phyloP scores from a whole-genome alignment of 2,329 filamentous ascomycete genomes.

The Fonsecaea erecta region DNA sequence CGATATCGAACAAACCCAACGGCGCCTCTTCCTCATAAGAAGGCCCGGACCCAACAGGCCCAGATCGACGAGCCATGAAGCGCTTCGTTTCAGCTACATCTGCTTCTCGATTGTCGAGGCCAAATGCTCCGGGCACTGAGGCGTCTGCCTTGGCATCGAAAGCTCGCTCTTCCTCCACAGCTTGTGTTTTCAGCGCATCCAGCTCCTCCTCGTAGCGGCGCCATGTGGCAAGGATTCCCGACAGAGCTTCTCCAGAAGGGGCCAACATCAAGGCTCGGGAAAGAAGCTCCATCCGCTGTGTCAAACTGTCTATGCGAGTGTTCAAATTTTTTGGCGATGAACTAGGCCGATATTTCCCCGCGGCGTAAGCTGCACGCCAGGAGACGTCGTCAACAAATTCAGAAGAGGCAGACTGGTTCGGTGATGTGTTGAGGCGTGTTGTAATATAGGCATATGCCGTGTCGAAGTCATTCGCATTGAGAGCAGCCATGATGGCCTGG shows the following conservation, averaged over 20 bases:
- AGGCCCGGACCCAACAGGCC: constrained; percentile 29
- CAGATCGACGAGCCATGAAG: constrained; percentile 45
- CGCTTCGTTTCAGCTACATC: constrained; percentile 52
- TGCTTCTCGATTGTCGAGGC: constrained; percentile 49
- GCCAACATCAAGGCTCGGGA: constrained; percentile 66
- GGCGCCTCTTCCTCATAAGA: constrained; percentile 51
- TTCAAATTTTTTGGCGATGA: constrained; percentile 43
- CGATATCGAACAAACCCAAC: constrained; percentile 58
- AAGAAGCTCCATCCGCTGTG: constrained; percentile 68
- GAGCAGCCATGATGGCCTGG: constrained; percentile 52
- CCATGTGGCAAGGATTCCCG: constrained; percentile 67
- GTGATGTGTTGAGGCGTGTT: constrained; percentile 55
- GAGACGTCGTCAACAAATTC: constrained; percentile 59
- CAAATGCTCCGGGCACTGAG: constrained; percentile 51
- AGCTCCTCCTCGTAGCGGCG: constrained; percentile 67
- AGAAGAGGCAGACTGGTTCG: constrained; percentile 35
- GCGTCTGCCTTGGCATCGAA: constrained; percentile 62
- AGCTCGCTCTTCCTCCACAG: constrained; percentile 60
- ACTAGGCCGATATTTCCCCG: constrained; percentile 59
- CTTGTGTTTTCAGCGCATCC: constrained; percentile 57
- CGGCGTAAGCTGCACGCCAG: constrained; percentile 67
- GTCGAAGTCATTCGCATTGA: constrained; percentile 55
- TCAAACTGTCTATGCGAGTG: constrained; percentile 59
- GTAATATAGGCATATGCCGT: constrained; percentile 71
- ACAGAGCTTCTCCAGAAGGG: constrained; percentile 59